Evolutionary conservation across 2,329 filamentous ascomycete genomes (phyloP).

Genomic region (Monosporascus sp.): DNA sequence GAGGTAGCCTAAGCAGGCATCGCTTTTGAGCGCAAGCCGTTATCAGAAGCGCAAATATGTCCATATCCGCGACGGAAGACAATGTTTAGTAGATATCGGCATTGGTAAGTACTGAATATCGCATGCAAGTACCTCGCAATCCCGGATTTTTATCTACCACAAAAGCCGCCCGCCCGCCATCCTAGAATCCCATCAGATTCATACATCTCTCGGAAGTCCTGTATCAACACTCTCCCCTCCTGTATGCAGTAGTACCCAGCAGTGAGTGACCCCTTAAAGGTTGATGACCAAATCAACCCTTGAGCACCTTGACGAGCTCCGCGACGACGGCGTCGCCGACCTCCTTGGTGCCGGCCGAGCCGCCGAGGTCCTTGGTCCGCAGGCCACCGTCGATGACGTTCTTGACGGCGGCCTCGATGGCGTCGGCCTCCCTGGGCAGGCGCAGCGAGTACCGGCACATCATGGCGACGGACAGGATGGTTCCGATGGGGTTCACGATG

Average conservation of each 20-base stretch:
- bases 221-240: too few species aligned
- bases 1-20: too few species aligned
- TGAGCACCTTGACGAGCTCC: conserved; percentile 66
- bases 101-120: too few species aligned
- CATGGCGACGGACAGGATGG: conserved; percentile 89
- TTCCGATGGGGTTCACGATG: conserved; percentile 87
- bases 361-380: conserved; percentile 80
- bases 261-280: background rate
- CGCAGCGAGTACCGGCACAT: conserved; percentile 91
- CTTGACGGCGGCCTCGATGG: conserved; percentile 76
- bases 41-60: too few species aligned
- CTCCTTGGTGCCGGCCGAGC: conserved; percentile 64
- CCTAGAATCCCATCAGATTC: too few species aligned
- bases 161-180: too few species aligned
- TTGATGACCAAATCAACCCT: conserved; percentile 24
- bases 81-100: too few species aligned
- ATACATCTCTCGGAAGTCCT: too few species aligned
- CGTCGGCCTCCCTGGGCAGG: conserved; percentile 68
- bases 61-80: too few species aligned
- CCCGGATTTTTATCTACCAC: too few species aligned
- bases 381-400: conserved; percentile 73
- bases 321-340: conserved; percentile 74
- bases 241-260: background rate
- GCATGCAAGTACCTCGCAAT: too few species aligned
- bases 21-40: too few species aligned